Evolutionary conservation across 208 protist species (phyloP), one percentile per base, ranked within the genome.

Genomic region (Crithidia mellificae): DNA sequence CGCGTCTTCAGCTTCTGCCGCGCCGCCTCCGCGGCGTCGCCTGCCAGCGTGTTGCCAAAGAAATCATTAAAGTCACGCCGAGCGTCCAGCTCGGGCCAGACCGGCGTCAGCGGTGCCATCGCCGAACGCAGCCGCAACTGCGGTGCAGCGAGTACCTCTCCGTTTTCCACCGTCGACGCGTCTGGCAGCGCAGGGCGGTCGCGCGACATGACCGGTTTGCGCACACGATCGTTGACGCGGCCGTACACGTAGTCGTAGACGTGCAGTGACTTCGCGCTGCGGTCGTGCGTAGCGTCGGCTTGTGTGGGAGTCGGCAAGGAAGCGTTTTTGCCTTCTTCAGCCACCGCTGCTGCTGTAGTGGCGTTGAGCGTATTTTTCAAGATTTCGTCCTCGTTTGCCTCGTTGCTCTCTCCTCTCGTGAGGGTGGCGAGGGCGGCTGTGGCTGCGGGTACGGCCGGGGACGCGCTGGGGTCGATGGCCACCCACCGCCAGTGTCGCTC

Each of bases 401-500:
- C 7, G 34, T 38, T 5, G 34, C 34, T 38, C 11, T 61, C 34
- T 9, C 27, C 2, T 61, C 8, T 4, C 20, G 14, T 47, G 36
- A 46, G 5, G 38, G 17, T 19, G 12, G 11, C 20, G 38, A 47
- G 20, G 49, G 25, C 22, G 44, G 27, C 22, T 15, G 15, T 7
- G 20, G 20, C 11, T 17, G 6, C 11, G 34, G n/a, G n/a, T n/a
- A n/a, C 53, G 25, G 61, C 34, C 12, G 47, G 4, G n/a, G 24
- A 20, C 15, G 57, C 43, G 2, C 32, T 46, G 22, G n/a, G 41
- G n/a, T 47, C 44, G 20, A 84, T 43, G 1, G 72, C 74, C 19
- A 78, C 81, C 76, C 79, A 84, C 29, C 76, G 77, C 73, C 75
- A 78, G 61, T 57, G 72, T 0, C 67, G 64, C 63, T 74, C 71